Evolutionary conservation across 1,284 basidiomycete species (phyloP), one percentile per base, ranked within the genome.

Genomic region (Cutaneotrichosporon cyanovorans): DNA sequence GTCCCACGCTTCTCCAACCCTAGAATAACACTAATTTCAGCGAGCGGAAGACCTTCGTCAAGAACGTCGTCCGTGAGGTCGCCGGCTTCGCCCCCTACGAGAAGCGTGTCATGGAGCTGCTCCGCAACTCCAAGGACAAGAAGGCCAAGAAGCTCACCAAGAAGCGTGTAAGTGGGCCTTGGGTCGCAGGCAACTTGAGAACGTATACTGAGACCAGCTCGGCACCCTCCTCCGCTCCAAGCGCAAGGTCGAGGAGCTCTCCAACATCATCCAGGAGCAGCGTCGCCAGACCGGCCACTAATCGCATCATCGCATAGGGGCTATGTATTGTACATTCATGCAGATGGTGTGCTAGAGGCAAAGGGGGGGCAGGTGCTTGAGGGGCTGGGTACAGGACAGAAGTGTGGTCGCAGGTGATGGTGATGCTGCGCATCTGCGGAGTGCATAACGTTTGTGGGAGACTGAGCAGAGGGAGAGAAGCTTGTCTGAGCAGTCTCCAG

Each of bases 121-220:
- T 98, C 78, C 84, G 93, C 74, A 98, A 97, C 84, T 95, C 90
- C 60, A 97, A 97, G 88, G 91, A 96, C 75, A 96, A 96, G 82
- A 93, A 92, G 77, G 92, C 92, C 53, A 81, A 88, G 75, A 96
- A 95, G 78, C 78, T 95, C 77, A 92, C 90, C 63, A 96, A 96
- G 82, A 93, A 92, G 79, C 83, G 90, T 78, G 90, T 93, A 69
- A 63, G 89, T 71, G 28, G 21, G 16, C 8, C 36, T 45, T 14
- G 4, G 30, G 2, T 22, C 6, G 31, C 14, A 5, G 25, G 25
- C 8, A 12, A 28, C 25, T 28, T 28, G 25, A 28, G n/a, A 40
- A 21, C 14, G 3, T n/a, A 7, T n/a, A 11, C 37, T 32, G 9
- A 31, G 18, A 18, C 44, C 61, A 93, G 89, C 83, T 97, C 66